phyloP scores from a whole-genome alignment of 2,329 filamentous ascomycete species.

The Fusarium napiforme region DNA sequence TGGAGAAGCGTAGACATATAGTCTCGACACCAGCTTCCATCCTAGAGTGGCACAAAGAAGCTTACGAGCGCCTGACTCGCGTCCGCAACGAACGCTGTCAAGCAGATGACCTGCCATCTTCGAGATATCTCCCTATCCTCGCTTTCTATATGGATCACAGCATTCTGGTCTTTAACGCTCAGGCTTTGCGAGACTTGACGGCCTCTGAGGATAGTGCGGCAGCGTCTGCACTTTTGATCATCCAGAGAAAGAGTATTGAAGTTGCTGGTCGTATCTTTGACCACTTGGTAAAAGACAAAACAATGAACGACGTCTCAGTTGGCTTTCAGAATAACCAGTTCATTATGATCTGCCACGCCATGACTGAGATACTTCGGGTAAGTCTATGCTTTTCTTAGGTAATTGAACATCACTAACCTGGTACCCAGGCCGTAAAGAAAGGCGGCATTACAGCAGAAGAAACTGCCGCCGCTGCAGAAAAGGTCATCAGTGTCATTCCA shows the following conservation, averaged over 20 bases:
- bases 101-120: neutral
- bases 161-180: constrained; percentile 1
- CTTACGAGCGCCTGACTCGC: neutral
- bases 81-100: constrained; percentile 8
- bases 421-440: constrained; percentile 5
- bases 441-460: neutral
- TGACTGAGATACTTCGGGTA: constrained; percentile 6
- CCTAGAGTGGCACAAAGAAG: constrained; percentile 12
- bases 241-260: neutral
- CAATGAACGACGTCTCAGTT: neutral
- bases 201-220: neutral
- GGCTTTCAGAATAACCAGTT: constrained; percentile 20
- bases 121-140: neutral
- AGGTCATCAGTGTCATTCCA: neutral
- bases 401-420: fast-evolving
- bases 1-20: constrained; percentile 6
- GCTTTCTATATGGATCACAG: constrained; percentile 19
- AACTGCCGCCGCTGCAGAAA: neutral
- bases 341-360: constrained; percentile 8
- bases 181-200: neutral
- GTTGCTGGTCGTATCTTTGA: constrained; percentile 1
- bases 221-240: neutral
- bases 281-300: neutral
- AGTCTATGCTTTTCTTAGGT: fast-evolving
- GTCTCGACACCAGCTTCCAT: neutral